Base-by-base conservation (phyloP, 2,329 filamentous ascomycete genomes). In the Drechslera avenae region DNA sequence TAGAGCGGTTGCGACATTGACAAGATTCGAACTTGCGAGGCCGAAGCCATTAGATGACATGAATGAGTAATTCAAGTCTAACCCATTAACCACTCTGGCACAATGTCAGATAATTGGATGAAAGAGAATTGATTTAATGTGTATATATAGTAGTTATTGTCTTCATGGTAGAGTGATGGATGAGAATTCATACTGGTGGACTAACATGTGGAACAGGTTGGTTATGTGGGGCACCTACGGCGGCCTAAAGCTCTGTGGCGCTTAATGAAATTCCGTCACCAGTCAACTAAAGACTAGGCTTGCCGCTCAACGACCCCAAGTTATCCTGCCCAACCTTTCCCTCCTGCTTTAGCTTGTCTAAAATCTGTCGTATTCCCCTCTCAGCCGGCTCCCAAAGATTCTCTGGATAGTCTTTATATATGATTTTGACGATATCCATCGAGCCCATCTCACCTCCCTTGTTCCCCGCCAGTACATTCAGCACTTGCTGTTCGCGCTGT, bases 371-470 rank as follows among this genome's bases (percentile, higher is more conserved):
- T 5, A 97, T 79, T 1, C 92, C 91, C 33, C 82, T 80, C 56
- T 89, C 85, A 0, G 94, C 94, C 7, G 92, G 87, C 9, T 81
- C 68, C 73, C 92, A 89, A 59, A 97, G 77, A 64, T 81, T 84
- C 69, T 89, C 85, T 0, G 89, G 87, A 17, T 96, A 86, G 63
- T 90, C 86, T 45, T 81, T 82, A 71, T 99, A 99, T 28, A 99
- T 90, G 26, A 89, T 78, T 73, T 88, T 89, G n/a, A 97, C 93
- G 57, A 97, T 79, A 51, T 93, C 90, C 82, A 91, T 87, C 7
- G 85, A 81, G 5, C 82, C 84, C 89, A 88, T 91, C 2, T 72
- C 69, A 32, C 59, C 54, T n/a, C 68, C 39, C 41, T 59, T 61
- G 32, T 67, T 56, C 46, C 78, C 12, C 52, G 59, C 37, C 43